A percentile compares a stretch with the other conserved stretches of the same genome.
phyloP scores from a whole-genome alignment of 176 grass and related monocot genomes.

The Zoysia pacifica region DNA sequence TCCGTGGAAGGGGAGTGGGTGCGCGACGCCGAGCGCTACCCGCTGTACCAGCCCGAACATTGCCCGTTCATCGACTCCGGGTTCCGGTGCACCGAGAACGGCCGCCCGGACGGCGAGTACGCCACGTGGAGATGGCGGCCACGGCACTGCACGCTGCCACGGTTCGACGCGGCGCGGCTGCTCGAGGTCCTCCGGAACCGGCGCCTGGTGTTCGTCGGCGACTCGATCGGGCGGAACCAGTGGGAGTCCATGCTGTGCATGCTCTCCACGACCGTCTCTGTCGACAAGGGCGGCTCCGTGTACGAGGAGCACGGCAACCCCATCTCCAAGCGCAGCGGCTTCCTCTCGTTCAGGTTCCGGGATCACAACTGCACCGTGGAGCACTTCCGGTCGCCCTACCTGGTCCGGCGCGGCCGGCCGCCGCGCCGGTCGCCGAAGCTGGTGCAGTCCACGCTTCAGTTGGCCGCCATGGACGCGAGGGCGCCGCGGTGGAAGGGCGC shows the following conservation, averaged over 20 bases:
- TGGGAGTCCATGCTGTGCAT: constrained; percentile 81
- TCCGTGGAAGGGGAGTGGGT: constrained; percentile 55
- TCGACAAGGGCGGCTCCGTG: constrained; percentile 17
- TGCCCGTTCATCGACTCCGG: constrained; percentile 63
- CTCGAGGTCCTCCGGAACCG: constrained; percentile 47
- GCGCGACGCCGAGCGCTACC: constrained; percentile 26
- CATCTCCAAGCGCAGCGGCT: constrained; percentile 68
- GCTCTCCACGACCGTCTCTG: constrained; percentile 44
- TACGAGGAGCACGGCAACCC: constrained; percentile 67
- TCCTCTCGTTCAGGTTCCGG: constrained; percentile 56
- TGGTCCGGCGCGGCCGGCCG: constrained; percentile 42
- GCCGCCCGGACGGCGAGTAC: constrained; percentile 55
- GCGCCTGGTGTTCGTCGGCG: constrained; percentile 64
- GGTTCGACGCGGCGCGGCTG: constrained; percentile 48
- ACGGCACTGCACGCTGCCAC: constrained; percentile 46
- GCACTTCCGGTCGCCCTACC: constrained; percentile 65
- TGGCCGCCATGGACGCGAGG: constrained; percentile 40
- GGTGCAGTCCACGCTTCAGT: constrained; percentile 32
- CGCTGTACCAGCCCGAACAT: constrained; percentile 40
- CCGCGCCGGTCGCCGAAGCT: constrained; percentile 30
- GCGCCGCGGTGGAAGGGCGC: constrained; percentile 56
- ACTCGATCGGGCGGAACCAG: constrained; percentile 77
- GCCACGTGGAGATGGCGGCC: constrained; percentile 63
- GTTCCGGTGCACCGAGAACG: constrained; percentile 68
- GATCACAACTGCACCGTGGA: constrained; percentile 64